These are phyloP conservation scores for Papiliotrema nemorosa DNA, from an alignment of 1,284 basidiomycete genomes.

Conservation along the genomic window DNA sequence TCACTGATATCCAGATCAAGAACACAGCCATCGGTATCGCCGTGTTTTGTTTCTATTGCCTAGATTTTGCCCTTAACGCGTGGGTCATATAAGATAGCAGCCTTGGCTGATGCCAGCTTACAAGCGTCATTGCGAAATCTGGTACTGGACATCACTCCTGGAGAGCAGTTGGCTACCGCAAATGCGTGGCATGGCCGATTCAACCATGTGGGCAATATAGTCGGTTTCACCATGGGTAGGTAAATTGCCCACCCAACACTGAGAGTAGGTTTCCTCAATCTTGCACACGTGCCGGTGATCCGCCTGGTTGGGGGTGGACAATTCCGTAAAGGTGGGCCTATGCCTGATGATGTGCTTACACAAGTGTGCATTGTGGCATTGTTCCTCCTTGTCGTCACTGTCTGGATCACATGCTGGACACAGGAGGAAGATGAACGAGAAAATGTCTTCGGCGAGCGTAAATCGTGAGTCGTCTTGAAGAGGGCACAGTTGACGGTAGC, in stretches of 20 bases:
- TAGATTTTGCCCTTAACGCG: slow-evolving; percentile 90
- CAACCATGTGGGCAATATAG: slow-evolving; percentile 89
- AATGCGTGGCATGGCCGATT: slow-evolving; percentile 99
- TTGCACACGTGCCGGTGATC: slow-evolving; percentile 69
- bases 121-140: slow-evolving; percentile 91
- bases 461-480: slow-evolving; percentile 26
- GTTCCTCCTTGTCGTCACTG: slow-evolving; percentile 70
- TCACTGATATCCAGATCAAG: slow-evolving; percentile 55
- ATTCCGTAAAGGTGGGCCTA: slow-evolving; percentile 67
- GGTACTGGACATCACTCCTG: slow-evolving; percentile 81
- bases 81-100: slow-evolving; percentile 18
- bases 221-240: slow-evolving; percentile 81
- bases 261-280: slow-evolving; percentile 71
- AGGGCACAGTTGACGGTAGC: slow-evolving; percentile 18
- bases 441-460: slow-evolving; percentile 45
- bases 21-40: slow-evolving; percentile 77
- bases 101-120: slow-evolving; percentile 54
- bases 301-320: slow-evolving; percentile 83
- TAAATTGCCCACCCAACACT: not conserved
- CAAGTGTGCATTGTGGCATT: slow-evolving; percentile 80
- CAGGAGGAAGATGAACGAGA: slow-evolving; percentile 71
- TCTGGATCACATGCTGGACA: slow-evolving; percentile 78
- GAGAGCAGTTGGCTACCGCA: slow-evolving; percentile 79
- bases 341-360: not conserved
- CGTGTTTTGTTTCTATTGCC: slow-evolving; percentile 83